These are phyloP conservation scores for Huntiella omanensis DNA, from an alignment of 2,329 filamentous ascomycete genomes.

Conservation along the genomic window DNA sequence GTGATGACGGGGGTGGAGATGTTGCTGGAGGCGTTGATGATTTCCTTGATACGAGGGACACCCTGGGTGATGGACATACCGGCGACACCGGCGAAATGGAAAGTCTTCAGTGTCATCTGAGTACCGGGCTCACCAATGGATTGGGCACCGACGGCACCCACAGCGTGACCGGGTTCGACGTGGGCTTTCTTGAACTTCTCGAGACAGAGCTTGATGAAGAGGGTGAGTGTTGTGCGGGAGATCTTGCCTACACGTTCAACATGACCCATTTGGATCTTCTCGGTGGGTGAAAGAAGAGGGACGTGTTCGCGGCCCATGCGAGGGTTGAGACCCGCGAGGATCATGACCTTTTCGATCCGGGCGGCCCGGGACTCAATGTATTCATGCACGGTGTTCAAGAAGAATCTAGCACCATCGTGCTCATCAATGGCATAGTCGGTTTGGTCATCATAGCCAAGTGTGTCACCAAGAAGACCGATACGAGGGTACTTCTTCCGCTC, in stretches of 20 bases:
- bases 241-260: slow-evolving; percentile 67
- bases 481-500: slow-evolving; percentile 47
- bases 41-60: slow-evolving; percentile 99
- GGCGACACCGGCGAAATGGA: slow-evolving; percentile 98
- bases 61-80: slow-evolving; percentile 99
- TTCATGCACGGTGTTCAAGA: slow-evolving; percentile 57
- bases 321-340: slow-evolving; percentile 28
- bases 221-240: slow-evolving; percentile 50
- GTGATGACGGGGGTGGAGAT: slow-evolving; percentile 92
- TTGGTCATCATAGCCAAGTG: slow-evolving; percentile 50
- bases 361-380: slow-evolving; percentile 47
- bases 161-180: slow-evolving; percentile 85
- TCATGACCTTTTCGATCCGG: slow-evolving; percentile 36
- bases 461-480: slow-evolving; percentile 40
- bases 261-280: slow-evolving; percentile 19
- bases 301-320: slow-evolving; percentile 16
- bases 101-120: slow-evolving; percentile 98
- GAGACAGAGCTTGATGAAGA: slow-evolving; percentile 67
- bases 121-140: slow-evolving; percentile 97
- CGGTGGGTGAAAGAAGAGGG: slow-evolving; percentile 4
- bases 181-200: slow-evolving; percentile 81
- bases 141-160: slow-evolving; percentile 89
- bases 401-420: slow-evolving; percentile 65
- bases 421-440: slow-evolving; percentile 55
- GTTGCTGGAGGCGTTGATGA: slow-evolving; percentile 89